These are phyloP conservation scores for Mucor indicus DNA, from an alignment of 371 early-diverging fungal species.

Conservation along the genomic window DNA sequence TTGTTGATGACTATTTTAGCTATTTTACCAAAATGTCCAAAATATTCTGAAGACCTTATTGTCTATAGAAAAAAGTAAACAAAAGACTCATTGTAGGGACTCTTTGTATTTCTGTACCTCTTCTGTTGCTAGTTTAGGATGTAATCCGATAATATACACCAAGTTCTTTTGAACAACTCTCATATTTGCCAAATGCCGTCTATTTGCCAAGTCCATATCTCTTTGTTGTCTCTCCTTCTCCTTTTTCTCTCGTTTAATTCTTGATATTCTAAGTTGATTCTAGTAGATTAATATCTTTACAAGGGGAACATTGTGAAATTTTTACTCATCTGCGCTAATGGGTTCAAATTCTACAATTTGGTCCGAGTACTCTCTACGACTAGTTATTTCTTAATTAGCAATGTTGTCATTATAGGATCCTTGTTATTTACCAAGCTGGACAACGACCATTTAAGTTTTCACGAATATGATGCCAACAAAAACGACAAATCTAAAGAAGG, in stretches of 20 bases:
- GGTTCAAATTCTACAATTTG: conserved; percentile 88
- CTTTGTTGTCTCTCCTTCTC: conserved; percentile 87
- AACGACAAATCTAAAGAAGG: conserved; percentile 83
- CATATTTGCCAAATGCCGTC: conserved; percentile 86
- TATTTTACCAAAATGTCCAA: conserved; percentile 97
- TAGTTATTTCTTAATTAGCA: conserved; percentile 1
- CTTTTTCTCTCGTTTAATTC: conserved; percentile 75
- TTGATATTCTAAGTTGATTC: conserved; percentile 37
- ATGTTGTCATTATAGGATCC: too few species aligned
- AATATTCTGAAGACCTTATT: conserved; percentile 82
- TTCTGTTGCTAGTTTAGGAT: conserved; percentile 80
- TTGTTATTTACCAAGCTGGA: conserved; percentile 72
- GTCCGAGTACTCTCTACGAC: conserved; percentile 81
- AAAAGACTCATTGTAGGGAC: neutral
- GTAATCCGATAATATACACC: conserved; percentile 92
- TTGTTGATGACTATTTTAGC: conserved; percentile 86
- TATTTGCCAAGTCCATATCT: conserved; percentile 83
- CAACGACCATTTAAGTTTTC: conserved; percentile 88
- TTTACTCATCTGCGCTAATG: conserved; percentile 76
- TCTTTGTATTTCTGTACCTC: conserved; percentile 57
- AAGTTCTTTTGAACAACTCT: conserved; percentile 94
- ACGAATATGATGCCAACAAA: conserved; percentile 96
- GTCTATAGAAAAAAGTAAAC: conserved; percentile 35
- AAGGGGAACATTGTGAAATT: too few species aligned
- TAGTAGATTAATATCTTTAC: too few species aligned